Evolutionary conservation across 345 rosid genomes (phyloP).

Genomic region (Brassica carinata): DNA sequence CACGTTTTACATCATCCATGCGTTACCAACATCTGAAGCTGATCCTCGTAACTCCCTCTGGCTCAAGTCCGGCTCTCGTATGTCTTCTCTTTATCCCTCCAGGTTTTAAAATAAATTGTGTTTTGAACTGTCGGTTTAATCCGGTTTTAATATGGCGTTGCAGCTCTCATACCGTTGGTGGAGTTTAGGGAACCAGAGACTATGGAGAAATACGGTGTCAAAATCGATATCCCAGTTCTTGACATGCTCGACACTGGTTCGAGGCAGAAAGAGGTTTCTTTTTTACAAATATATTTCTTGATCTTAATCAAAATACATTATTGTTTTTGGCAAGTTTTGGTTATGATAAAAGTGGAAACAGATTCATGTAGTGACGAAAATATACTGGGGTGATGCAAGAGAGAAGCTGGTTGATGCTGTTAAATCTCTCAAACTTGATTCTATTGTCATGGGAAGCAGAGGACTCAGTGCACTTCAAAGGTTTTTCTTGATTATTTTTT

Average conservation of each 20-base stretch:
- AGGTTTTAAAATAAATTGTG: background rate
- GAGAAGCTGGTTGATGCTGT: conserved; percentile 76
- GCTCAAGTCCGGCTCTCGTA: conserved; percentile 78
- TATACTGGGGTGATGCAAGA: conserved; percentile 95
- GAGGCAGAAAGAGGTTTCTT: conserved; percentile 74
- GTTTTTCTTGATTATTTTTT: conserved; percentile 27
- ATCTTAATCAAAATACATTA: background rate
- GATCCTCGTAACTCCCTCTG: conserved; percentile 54
- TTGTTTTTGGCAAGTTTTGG: background rate
- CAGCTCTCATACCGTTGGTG: conserved; percentile 83
- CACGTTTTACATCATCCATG: conserved; percentile 65
- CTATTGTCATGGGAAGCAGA: conserved; percentile 90
- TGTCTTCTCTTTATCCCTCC: conserved; percentile 16
- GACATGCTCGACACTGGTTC: conserved; percentile 87
- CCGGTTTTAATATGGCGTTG: conserved; percentile 6
- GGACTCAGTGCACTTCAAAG: conserved; percentile 87
- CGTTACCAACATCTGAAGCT: conserved; percentile 49
- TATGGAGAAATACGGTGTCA: conserved; percentile 61
- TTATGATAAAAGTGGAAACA: conserved; percentile 20
- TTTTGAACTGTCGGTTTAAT: background rate
- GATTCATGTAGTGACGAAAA: conserved; percentile 66
- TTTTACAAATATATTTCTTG: background rate
- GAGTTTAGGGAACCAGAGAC: conserved; percentile 85
- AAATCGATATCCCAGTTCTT: conserved; percentile 62
- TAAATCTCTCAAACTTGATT: conserved; percentile 80